phyloP scores from a whole-genome alignment of 2,329 filamentous ascomycete species.

The Phaeosphaeria sp. region DNA sequence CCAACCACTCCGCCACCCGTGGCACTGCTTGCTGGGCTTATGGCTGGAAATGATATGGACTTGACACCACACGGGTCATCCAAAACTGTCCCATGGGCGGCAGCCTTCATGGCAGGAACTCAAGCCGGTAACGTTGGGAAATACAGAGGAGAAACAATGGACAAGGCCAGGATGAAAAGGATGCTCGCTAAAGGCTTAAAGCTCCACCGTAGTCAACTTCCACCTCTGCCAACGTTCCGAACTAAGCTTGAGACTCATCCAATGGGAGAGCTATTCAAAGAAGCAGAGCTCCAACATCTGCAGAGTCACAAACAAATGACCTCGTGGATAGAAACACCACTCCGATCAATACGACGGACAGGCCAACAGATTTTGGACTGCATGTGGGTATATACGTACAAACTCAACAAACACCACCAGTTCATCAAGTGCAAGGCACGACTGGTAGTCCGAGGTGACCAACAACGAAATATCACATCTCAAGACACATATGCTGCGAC shows the following conservation, averaged over 20 bases:
- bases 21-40: not conserved
- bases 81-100: slow-evolving; percentile 2
- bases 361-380: not conserved
- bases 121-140: not conserved
- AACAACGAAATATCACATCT: not conserved
- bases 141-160: not conserved
- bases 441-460: not conserved
- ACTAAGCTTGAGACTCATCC: slow-evolving; percentile 1
- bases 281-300: not conserved
- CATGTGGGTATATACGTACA: not conserved
- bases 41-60: not conserved
- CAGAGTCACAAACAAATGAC: not conserved
- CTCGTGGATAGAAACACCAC: not conserved
- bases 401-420: not conserved
- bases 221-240: not conserved
- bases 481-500: too few relatives aligned
- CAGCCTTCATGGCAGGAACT: slow-evolving; percentile 6
- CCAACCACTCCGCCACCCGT: not conserved
- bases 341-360: not conserved
- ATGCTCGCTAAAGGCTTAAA: slow-evolving; percentile 1
- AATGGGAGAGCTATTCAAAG: not conserved
- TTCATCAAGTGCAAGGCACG: slow-evolving; percentile 4
- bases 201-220: slow-evolving; percentile 2
- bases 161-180: slow-evolving; percentile 6
- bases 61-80: not conserved